phyloP scores from a whole-genome alignment of 2,329 filamentous ascomycete genomes.

The Neurospora sp. region DNA sequence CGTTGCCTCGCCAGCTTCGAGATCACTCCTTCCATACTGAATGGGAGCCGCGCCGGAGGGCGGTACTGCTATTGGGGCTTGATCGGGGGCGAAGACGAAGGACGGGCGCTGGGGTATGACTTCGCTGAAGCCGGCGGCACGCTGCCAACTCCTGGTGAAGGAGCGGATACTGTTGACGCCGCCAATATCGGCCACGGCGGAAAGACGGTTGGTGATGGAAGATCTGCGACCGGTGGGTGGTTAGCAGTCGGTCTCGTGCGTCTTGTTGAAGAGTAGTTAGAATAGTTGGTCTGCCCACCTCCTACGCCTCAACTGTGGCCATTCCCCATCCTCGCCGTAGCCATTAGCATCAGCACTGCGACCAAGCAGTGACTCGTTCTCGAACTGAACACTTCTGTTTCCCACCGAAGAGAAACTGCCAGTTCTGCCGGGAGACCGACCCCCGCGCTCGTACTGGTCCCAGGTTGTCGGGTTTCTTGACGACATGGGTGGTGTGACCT shows the following conservation, averaged over 20 bases:
- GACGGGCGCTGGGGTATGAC: constrained; percentile 72
- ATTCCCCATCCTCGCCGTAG: constrained; percentile 23
- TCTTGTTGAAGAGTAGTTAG: background rate
- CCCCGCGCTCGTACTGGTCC: constrained; percentile 36
- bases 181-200: constrained; percentile 60
- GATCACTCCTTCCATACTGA: constrained; percentile 31
- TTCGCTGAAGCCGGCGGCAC: constrained; percentile 80
- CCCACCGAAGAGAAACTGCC: constrained; percentile 32
- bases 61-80: constrained; percentile 31
- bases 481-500: constrained; percentile 10
- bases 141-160: constrained; percentile 86
- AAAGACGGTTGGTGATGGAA: constrained; percentile 48
- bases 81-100: constrained; percentile 56
- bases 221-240: constrained; percentile 34
- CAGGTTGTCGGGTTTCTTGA: constrained; percentile 32
- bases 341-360: constrained; percentile 24
- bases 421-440: constrained; percentile 29
- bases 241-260: background rate
- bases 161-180: constrained; percentile 91
- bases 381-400: constrained; percentile 31
- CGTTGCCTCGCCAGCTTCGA: constrained; percentile 26
- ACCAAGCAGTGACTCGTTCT: constrained; percentile 37
- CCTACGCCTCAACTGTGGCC: constrained; percentile 20
- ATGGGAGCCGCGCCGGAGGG: constrained; percentile 18
- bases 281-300: constrained; percentile 21